phyloP scores from a whole-genome alignment of 176 grass and related monocot genomes.

The Bothriochloa decipiens region DNA sequence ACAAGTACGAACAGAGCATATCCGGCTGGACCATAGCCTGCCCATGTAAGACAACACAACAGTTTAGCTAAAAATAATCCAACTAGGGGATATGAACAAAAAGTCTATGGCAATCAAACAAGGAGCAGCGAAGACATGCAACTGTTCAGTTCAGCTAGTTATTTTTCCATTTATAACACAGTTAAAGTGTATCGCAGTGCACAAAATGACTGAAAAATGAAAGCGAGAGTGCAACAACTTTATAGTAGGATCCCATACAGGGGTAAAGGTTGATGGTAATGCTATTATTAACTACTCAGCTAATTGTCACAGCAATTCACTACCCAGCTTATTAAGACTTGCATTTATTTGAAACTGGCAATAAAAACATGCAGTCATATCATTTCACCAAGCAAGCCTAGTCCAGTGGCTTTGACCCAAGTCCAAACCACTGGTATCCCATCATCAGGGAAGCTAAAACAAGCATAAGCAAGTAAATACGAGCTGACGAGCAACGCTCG shows the following conservation, averaged over 20 bases:
- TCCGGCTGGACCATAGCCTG: conserved; percentile 95
- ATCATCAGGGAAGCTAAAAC: not conserved
- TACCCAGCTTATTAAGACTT: not conserved
- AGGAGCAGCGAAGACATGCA: not conserved
- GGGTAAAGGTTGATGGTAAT: not conserved
- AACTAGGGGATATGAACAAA: not conserved
- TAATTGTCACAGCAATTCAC: not conserved
- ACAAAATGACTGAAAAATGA: not conserved
- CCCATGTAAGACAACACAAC: conserved; percentile 24
- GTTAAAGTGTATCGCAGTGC: not conserved
- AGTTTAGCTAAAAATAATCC: conserved; percentile 11
- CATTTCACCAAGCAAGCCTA: not conserved
- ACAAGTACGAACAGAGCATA: conserved; percentile 91
- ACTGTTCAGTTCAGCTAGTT: not conserved
- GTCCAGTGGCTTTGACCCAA: not conserved
- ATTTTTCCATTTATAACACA: not conserved
- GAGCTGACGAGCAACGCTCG: conserved; percentile 10
- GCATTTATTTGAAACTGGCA: not conserved
- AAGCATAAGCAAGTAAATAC: conserved; percentile 3
- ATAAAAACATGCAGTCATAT: not conserved
- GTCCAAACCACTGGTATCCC: not conserved
- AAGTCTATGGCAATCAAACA: conserved; percentile 29
- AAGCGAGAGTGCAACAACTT: not conserved
- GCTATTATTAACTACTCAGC: not conserved
- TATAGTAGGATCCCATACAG: not conserved